Evolutionary conservation across 352 stramenopile genomes (phyloP), one percentile per base, ranked within the genome.

Genomic region (Discostella stelligera): DNA sequence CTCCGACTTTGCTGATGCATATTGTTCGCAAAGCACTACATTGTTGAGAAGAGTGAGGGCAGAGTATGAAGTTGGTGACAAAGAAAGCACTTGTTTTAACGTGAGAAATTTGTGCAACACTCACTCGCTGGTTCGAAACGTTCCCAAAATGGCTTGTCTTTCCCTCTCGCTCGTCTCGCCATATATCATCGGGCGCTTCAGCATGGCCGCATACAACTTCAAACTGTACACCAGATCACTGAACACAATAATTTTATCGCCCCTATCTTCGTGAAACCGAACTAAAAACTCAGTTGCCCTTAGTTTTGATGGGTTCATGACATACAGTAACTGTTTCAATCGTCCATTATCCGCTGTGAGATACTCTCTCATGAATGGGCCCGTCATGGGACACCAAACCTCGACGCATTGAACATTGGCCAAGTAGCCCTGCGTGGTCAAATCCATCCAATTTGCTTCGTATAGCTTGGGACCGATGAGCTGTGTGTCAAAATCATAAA

Each of bases 391-490:
- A 74, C 97, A 99, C 97, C 97, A 99, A 11, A 98, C 95, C 86
- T 99, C 97, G 2, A 98, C 94, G 71, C 97, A 99, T 63, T 94
- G 88, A 16, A 99, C 97, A 79, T 98, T 98, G 23, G 97, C 96
- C 48, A 99, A 77, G 81, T 98, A 98, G 2, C 97, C 96, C 52
- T 95, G 95, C 56, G 96, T 94, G 27, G 97, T 99, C 9, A 99
- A 86, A 88, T 99, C 96, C 96, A 99, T 99, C 97, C 97, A 99
- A 85, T 99, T 99, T 27, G 97, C 97, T 78, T 98, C 94, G 83
- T 97, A 97, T 0, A 97, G 79, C 80, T 99, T 99, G 0, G 96
- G 97, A 13, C 97, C 97, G 75, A 99, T 99, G 11, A 99, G 91
- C 52, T 59, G 52, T 16, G 52, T 25, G 50, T 27, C 52, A 21